Evolutionary conservation across 2,329 filamentous ascomycete species (phyloP), one percentile per base, ranked within the genome.

Genomic region (Herpotrichia juniperi): DNA sequence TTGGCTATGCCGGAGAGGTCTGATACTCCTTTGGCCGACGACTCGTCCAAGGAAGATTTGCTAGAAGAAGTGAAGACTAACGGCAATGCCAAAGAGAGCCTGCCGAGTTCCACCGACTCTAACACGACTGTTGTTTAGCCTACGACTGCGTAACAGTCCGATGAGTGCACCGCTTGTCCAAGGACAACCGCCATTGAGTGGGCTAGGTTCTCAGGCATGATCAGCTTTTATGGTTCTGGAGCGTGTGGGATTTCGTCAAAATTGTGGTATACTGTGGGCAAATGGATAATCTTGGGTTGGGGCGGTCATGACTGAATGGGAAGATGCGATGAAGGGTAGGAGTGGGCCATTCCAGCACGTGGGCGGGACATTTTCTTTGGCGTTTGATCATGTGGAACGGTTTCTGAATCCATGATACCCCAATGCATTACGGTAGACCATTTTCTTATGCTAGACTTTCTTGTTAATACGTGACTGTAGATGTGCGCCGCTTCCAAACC

Each of bases 381-480:
- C 9, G 6, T 21, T 35, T 25, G 35, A 45, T 45, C 28, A 45
- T 35, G 43, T 35, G 30, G 43, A 46, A 32, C 14, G 28, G 21
- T 44, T 17, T 31, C 42, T 31, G 37, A 42, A 26, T 32, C 31
- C 37, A 24, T 49, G 46, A 49, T 49, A 49, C 46, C 46, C 46
- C 22, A 39, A 8, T 39, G 4, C 10, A 40, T 30, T 39, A 9
- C 21, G 22, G 32, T 45, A 26, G 26, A 31, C 14, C 12, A 21
- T 12, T 21, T 12, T 19, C 21, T 4, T 6, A 17, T 14, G 9
- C 14, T 10, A 19, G 4, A 11, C 11, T 42, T 4, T 17, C 4
- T 25, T 3, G 4, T 42, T 16, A 17, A 8, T 25, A 14, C n/a
- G 16, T 40, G n/a, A 11, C 5, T 21, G 35, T 7, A n/a, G 16